Evolutionary conservation across 495 filamentous ascomycete genomes (phyloP), one percentile per base, ranked within the genome.

Genomic region (Talaromyces nanjingensis): DNA sequence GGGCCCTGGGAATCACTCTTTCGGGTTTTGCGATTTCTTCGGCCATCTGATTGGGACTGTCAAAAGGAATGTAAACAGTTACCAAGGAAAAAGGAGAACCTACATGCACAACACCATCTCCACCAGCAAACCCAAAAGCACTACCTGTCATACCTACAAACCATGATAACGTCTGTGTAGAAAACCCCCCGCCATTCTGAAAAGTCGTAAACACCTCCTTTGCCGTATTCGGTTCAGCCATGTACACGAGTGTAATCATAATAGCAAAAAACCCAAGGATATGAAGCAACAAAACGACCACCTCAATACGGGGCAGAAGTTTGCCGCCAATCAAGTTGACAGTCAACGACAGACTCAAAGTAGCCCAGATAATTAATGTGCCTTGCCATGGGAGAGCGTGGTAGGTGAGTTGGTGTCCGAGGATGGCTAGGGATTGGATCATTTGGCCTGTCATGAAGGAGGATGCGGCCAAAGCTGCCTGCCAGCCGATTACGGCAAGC

Each of bases 181-280:
- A 65, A 84, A 84, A 88, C 29, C 78, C 76, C 22, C 84, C 84
- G 5, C 76, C 75, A 65, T 86, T 83, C 39, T 76, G 70, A 66
- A 85, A 83, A 1, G 77, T 73, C 5, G 80, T 79, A 64, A 87
- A 84, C 27, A 86, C 81, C n/a, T 72, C 78, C 12, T 74, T 71
- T 2, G 78, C 75, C 20, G 73, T 74, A 25, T 78, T 74, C 25
- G 75, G 76, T 4, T 80, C 79, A 9, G 77, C 77, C 56, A 87
- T 77, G 42, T 83, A 78, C 73, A 81, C 80, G 14, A 90, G 71
- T 0, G 84, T 80, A 20, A 88, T 81, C 34, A 89, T 71, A 49
- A 88, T 80, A 11, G 78, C 84, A 63, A 90, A 85, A 55, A 90
- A 80, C 1, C 84, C 85, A 22, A 83, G 69, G 25, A 87, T 70